These are phyloP conservation scores for Hypoxylon sp. DNA, from an alignment of 2,329 filamentous ascomycete species.

Conservation along the genomic window DNA sequence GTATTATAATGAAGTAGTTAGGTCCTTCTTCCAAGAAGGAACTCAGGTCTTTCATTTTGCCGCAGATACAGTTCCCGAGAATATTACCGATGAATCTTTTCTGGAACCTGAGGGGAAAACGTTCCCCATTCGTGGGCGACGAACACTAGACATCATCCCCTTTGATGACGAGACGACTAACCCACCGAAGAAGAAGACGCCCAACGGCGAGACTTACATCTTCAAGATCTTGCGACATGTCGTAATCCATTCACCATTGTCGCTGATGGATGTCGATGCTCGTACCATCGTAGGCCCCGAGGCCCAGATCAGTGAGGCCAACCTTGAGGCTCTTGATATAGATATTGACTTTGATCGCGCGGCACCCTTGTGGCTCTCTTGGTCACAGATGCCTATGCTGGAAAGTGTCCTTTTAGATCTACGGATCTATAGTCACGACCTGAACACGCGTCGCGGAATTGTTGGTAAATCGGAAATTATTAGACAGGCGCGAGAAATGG, in stretches of 20 bases:
- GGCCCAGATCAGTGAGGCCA: background rate
- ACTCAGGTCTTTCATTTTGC: constrained; percentile 45
- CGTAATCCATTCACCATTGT: constrained; percentile 43
- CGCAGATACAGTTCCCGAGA: background rate
- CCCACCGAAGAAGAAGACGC: constrained; percentile 16
- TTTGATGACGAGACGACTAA: constrained; percentile 43
- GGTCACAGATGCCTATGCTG: constrained; percentile 47
- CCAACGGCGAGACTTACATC: constrained; percentile 8
- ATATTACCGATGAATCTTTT: constrained; percentile 4
- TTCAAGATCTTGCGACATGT: constrained; percentile 44
- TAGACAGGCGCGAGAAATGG: constrained; percentile 44
- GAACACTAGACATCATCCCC: constrained; percentile 40
- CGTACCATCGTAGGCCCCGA: constrained; percentile 8
- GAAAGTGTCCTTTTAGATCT: constrained; percentile 48
- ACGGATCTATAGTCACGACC: constrained; percentile 46
- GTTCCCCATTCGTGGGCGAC: constrained; percentile 40
- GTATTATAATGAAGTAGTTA: constrained; percentile 33
- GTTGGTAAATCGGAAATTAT: constrained; percentile 42
- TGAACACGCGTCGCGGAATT: constrained; percentile 43
- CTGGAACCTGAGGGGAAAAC: background rate
- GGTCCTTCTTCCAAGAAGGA: constrained; percentile 34
- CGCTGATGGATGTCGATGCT: constrained; percentile 32
- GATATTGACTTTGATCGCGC: constrained; percentile 43
- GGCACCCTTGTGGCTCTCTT: constrained; percentile 46
- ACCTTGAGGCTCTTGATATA: constrained; percentile 28